Percentiles rank a stretch among this genome's conserved stretches.
Evolutionary conservation across 352 stramenopile species (phyloP).

Genomic region (Phytophthora crassamura): DNA sequence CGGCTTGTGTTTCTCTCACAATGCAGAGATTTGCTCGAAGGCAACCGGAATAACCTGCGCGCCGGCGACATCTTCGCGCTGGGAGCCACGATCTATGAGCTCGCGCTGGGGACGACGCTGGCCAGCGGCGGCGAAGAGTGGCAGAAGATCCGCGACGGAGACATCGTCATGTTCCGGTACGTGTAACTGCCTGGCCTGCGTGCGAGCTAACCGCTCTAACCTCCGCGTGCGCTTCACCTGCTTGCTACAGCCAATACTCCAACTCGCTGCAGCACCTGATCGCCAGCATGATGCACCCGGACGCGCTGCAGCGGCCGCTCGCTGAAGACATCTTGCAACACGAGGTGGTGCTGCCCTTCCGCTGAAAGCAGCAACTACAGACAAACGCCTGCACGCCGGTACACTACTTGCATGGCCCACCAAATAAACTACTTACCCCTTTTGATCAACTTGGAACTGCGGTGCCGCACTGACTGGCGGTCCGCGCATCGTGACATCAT

Average conservation of each 20-base stretch:
- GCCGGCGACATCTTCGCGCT: slow-evolving; percentile 88
- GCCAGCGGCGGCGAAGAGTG: slow-evolving; percentile 81
- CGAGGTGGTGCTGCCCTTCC: slow-evolving; percentile 78
- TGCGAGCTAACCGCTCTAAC: not conserved
- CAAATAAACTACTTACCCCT: slow-evolving; percentile 24
- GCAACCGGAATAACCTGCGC: slow-evolving; percentile 75
- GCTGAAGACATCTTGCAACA: slow-evolving; percentile 88
- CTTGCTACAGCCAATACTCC: slow-evolving; percentile 71
- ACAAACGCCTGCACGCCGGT: slow-evolving; percentile 18
- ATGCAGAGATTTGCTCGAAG: slow-evolving; percentile 78
- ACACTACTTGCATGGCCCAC: slow-evolving; percentile 21
- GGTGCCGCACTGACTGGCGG: slow-evolving; percentile 12
- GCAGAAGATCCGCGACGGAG: slow-evolving; percentile 87
- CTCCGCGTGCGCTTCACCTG: not conserved
- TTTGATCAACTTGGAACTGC: slow-evolving; percentile 5
- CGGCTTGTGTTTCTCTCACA: not conserved
- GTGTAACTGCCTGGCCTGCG: slow-evolving; percentile 14
- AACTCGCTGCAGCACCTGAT: slow-evolving; percentile 90
- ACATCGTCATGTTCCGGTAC: slow-evolving; percentile 81
- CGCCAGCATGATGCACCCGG: slow-evolving; percentile 88
- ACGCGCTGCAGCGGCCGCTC: slow-evolving; percentile 79
- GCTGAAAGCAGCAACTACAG: slow-evolving; percentile 22
- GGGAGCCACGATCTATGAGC: slow-evolving; percentile 85
- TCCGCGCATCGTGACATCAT: slow-evolving; percentile 24
- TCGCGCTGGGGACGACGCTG: slow-evolving; percentile 72